Evolutionary conservation across 768 basidiomycete species (phyloP).

Genomic region (Vishniacozyma victoriae): DNA sequence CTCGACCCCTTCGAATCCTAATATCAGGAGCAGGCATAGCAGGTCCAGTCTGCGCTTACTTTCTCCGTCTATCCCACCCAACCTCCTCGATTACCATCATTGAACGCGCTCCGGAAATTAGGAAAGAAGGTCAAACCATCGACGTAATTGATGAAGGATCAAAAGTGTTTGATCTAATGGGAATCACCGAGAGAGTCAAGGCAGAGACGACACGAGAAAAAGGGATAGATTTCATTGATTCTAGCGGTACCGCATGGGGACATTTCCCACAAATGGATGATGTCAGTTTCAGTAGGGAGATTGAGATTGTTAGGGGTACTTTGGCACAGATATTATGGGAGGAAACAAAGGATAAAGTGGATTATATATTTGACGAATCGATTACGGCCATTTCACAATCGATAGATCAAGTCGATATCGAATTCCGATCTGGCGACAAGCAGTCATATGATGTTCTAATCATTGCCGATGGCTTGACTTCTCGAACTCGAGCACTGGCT

Average conservation of each 20-base stretch:
- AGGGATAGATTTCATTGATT: constrained; percentile 24
- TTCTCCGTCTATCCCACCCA: constrained; percentile 13
- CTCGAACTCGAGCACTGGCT: constrained; percentile 6
- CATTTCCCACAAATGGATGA: constrained; percentile 8
- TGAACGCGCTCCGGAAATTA: constrained; percentile 21
- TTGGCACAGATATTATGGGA: constrained; percentile 26
- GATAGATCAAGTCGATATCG: constrained; percentile 18
- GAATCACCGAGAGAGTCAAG: constrained; percentile 12
- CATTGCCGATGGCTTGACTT: constrained; percentile 26
- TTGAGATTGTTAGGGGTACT: constrained; percentile 39
- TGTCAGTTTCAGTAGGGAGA: constrained; percentile 25
- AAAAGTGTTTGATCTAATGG: constrained; percentile 14
- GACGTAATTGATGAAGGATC: constrained; percentile 25
- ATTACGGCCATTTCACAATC: constrained; percentile 21
- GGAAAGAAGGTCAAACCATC: constrained; percentile 33
- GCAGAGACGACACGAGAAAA: constrained; percentile 19
- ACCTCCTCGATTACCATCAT: constrained; percentile 28
- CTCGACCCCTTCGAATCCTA: no score
- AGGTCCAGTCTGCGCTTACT: constrained; percentile 33
- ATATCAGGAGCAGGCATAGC: constrained; percentile 40
- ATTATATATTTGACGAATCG: constrained; percentile 24
- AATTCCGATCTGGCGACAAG: constrained; percentile 21
- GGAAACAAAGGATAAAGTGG: constrained; percentile 10
- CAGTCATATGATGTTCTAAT: constrained; percentile 28
- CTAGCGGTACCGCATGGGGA: constrained; percentile 10